These are phyloP conservation scores for Colletotrichum chlorophyti DNA, from an alignment of 2,329 filamentous ascomycete species.

Conservation along the genomic window DNA sequence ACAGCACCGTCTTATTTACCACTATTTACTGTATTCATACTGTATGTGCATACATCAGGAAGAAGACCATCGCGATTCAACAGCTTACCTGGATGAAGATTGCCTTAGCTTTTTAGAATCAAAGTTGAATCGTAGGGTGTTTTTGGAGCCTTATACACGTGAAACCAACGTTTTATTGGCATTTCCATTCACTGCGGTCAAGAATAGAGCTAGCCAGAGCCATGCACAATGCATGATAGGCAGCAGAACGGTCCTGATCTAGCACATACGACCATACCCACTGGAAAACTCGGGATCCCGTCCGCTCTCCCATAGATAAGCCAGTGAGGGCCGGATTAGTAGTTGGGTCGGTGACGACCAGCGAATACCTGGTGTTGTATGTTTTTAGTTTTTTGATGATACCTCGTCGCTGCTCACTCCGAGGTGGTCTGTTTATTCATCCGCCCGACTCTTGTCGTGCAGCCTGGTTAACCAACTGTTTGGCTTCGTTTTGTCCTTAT, in stretches of 20 bases:
- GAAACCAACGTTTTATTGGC: too few species aligned
- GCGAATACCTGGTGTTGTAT: neutral
- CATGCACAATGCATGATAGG: too few species aligned
- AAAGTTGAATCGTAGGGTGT: too few species aligned
- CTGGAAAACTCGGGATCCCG: slow-evolving; percentile 26
- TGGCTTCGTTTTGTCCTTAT: neutral
- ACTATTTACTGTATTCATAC: neutral
- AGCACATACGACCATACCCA: slow-evolving; percentile 22
- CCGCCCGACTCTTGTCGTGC: too few species aligned
- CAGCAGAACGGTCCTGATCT: accelerated
- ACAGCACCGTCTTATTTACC: neutral
- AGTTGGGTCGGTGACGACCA: slow-evolving; percentile 19
- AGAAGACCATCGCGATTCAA: too few species aligned
- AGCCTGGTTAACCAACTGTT: neutral
- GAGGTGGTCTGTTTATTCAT: too few species aligned
- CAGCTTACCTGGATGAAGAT: neutral
- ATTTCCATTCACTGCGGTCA: neutral
- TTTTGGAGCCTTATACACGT: too few species aligned
- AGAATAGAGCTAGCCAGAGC: too few species aligned
- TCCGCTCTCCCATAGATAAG: slow-evolving; percentile 27
- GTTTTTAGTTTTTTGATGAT: neutral
- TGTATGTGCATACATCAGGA: too few species aligned
- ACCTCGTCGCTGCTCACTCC: too few species aligned
- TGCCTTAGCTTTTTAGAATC: too few species aligned
- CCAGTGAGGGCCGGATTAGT: slow-evolving; percentile 18